phyloP scores from a whole-genome alignment of 495 filamentous ascomycete species.

The Oleoguttula mirabilis region DNA sequence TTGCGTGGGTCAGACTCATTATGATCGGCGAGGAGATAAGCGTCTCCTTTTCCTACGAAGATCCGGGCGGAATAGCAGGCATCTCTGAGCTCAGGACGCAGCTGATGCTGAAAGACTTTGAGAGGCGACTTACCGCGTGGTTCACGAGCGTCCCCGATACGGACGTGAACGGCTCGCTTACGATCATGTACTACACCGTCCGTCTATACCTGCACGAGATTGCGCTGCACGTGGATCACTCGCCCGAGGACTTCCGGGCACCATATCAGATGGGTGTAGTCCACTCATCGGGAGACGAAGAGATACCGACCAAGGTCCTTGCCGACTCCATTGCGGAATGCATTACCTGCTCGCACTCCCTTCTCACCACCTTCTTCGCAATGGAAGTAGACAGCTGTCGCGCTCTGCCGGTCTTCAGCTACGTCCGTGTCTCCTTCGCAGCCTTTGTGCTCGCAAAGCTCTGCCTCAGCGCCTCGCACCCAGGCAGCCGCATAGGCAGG shows the following conservation, averaged over 20 bases:
- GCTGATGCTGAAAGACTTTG: slow-evolving; percentile 38
- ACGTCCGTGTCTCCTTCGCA: slow-evolving; percentile 16
- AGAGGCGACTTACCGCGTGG: slow-evolving; percentile 37
- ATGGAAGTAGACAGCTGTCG: slow-evolving; percentile 5
- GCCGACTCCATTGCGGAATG: slow-evolving; percentile 9
- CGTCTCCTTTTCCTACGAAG: slow-evolving; percentile 39
- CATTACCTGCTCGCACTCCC: slow-evolving; percentile 9
- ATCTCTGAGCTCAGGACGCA: slow-evolving; percentile 38
- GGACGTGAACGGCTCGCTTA: slow-evolving; percentile 29
- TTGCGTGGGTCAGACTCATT: slow-evolving; percentile 37
- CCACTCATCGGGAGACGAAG: not conserved
- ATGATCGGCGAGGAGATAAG: slow-evolving; percentile 39
- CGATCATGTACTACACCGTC: slow-evolving; percentile 37
- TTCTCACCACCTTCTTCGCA: slow-evolving; percentile 13
- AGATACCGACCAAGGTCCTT: slow-evolving; percentile 11
- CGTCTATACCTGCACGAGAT: slow-evolving; percentile 41
- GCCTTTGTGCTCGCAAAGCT: slow-evolving; percentile 18
- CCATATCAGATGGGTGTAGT: slow-evolving; percentile 19
- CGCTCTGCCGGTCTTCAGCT: slow-evolving; percentile 12
- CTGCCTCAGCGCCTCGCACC: slow-evolving; percentile 9
- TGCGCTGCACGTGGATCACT: slow-evolving; percentile 40
- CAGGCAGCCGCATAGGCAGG: slow-evolving; percentile 1
- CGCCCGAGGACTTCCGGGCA: slow-evolving; percentile 36
- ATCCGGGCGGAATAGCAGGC: slow-evolving; percentile 33
- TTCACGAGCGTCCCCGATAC: slow-evolving; percentile 1